Percentiles rank a stretch among this genome's conserved stretches.
Evolutionary conservation across 768 basidiomycete genomes (phyloP).

Genomic region (Collybia sordida): DNA sequence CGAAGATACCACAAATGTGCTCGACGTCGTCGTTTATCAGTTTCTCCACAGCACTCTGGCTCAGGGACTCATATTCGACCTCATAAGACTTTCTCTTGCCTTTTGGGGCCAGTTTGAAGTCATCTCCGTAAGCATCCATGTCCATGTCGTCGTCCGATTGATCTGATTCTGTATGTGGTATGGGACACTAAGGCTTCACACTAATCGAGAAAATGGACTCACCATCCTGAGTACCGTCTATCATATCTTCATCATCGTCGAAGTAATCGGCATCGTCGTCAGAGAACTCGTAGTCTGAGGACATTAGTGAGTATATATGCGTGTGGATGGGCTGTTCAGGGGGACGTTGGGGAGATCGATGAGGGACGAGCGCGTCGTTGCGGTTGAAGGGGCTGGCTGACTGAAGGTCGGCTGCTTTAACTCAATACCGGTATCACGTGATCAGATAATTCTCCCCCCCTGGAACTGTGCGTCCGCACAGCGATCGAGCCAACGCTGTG

Average conservation of each 20-base stretch:
- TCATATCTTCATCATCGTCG: slow-evolving; percentile 73
- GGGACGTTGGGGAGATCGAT: slow-evolving; percentile 21
- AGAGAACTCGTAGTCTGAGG: slow-evolving; percentile 70
- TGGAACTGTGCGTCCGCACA: no score
- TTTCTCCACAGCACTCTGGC: slow-evolving; percentile 70
- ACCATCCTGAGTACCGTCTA: slow-evolving; percentile 64
- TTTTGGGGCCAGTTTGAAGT: slow-evolving; percentile 58
- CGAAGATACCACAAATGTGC: slow-evolving; percentile 86
- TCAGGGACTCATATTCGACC: slow-evolving; percentile 79
- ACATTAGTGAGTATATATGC: slow-evolving; percentile 25
- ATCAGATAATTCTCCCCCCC: no score
- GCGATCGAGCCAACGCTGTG: no score
- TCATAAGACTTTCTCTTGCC: slow-evolving; percentile 74
- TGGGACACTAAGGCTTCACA: slow-evolving; percentile 7
- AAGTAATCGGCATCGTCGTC: slow-evolving; percentile 68
- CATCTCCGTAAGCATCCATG: slow-evolving; percentile 63
- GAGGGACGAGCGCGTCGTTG: slow-evolving; percentile 7
- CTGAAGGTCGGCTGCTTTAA: background rate
- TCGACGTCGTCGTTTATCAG: slow-evolving; percentile 79
- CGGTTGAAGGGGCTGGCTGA: background rate
- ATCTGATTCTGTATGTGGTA: slow-evolving; percentile 11
- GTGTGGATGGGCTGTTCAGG: slow-evolving; percentile 2
- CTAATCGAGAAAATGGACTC: slow-evolving; percentile 17
- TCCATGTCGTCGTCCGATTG: slow-evolving; percentile 63
- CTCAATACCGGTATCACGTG: background rate